These are phyloP conservation scores for Camellia oleifera DNA, from an alignment of 179 eudicot genomes.

Conservation along the genomic window DNA sequence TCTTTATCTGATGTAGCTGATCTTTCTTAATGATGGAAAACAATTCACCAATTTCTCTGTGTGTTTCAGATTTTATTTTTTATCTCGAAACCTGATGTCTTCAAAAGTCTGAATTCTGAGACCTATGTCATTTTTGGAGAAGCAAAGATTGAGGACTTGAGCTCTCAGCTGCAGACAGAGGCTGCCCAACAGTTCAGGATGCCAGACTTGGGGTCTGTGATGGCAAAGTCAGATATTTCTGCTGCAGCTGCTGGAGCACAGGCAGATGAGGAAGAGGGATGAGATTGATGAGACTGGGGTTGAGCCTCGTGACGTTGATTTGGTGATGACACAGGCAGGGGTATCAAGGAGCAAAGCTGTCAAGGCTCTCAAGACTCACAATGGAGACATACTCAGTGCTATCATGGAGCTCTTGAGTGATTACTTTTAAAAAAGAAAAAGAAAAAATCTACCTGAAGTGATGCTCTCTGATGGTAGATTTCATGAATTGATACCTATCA, in stretches of 20 bases:
- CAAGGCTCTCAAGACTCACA: constrained; percentile 66
- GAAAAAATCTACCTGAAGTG: too few relatives aligned
- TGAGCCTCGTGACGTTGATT: constrained; percentile 74
- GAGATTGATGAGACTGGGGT: constrained; percentile 78
- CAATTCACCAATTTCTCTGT: not conserved
- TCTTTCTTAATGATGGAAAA: not conserved
- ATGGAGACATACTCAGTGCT: constrained; percentile 82
- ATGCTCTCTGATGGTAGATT: not conserved
- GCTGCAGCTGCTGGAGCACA: constrained; percentile 39
- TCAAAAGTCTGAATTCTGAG: constrained; percentile 84
- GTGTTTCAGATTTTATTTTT: constrained; percentile 59
- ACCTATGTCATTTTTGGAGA: constrained; percentile 86
- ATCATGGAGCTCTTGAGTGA: constrained; percentile 59
- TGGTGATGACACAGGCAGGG: constrained; percentile 92
- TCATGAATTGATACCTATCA: not conserved
- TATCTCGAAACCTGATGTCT: constrained; percentile 84
- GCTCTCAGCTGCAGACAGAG: constrained; percentile 87
- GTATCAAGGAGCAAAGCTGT: constrained; percentile 73
- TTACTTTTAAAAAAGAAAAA: too few relatives aligned
- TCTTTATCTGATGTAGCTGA: not conserved
- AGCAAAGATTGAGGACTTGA: constrained; percentile 88
- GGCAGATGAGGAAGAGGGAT: constrained; percentile 60
- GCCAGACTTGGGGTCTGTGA: constrained; percentile 64
- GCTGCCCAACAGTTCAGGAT: constrained; percentile 89
- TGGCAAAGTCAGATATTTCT: constrained; percentile 54